Conservation (phyloP, 768 basidiomycete species). For the Mycena filopes region DNA sequence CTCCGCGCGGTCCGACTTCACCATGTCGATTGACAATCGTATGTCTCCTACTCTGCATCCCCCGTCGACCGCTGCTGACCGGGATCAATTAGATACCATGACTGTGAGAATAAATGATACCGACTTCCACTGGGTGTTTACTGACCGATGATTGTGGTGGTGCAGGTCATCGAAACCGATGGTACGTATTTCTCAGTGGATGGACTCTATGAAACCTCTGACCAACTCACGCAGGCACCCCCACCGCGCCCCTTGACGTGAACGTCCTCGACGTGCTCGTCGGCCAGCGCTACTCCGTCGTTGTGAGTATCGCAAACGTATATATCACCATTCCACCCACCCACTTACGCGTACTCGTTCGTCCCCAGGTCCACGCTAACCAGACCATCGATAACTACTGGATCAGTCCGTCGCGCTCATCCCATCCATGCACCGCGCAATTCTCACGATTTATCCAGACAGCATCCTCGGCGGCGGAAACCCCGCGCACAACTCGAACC, state of each 20-base stretch:
- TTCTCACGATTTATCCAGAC: conserved; percentile 7
- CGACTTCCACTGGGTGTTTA: not conserved
- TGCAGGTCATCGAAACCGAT: conserved; percentile 20
- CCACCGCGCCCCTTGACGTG: conserved; percentile 6
- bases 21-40: conserved; percentile 41
- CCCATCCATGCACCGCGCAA: not conserved
- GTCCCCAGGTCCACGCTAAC: conserved; percentile 46
- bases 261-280: conserved; percentile 44
- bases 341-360: conserved; percentile 12
- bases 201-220: too few species aligned
- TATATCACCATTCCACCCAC: too few species aligned
- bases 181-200: not conserved
- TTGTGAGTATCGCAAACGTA: conserved; percentile 36
- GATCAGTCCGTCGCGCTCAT: conserved; percentile 46
- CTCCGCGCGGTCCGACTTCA: conserved; percentile 46
- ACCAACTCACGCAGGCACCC: too few species aligned
- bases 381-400: conserved; percentile 60
- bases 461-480: conserved; percentile 40
- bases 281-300: conserved; percentile 62
- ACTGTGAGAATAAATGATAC: not conserved
- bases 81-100: conserved; percentile 4
- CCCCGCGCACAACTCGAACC: conserved; percentile 40
- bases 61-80: not conserved
- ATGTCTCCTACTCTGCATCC: conserved; percentile 14
- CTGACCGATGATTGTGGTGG: conserved; percentile 2